Conservation (phyloP, 257 asterid genomes). For the Coffea eugenioides region DNA sequence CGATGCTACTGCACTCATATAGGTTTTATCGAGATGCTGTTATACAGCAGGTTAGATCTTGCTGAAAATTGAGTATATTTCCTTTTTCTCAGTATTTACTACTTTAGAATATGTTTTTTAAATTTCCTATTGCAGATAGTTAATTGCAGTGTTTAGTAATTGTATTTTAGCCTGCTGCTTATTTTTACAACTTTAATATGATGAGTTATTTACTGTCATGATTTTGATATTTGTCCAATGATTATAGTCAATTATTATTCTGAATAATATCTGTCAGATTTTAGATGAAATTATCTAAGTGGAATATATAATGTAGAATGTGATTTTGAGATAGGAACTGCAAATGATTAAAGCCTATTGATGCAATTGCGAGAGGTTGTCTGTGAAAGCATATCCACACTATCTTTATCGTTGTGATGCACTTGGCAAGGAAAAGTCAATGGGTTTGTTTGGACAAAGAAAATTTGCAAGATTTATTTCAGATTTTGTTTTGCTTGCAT, state of each 20-base stretch:
- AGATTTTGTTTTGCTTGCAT: too few species aligned
- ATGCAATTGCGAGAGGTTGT: neutral
- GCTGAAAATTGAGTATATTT: conserved; percentile 13
- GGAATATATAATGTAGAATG: neutral
- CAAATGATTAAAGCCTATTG: neutral
- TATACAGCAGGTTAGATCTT: conserved; percentile 68
- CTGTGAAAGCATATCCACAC: neutral
- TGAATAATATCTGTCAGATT: neutral
- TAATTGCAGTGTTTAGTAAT: neutral
- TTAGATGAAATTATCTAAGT: neutral
- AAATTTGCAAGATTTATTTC: too few species aligned
- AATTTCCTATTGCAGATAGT: neutral
- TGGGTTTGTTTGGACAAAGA: too few species aligned
- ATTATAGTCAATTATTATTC: too few species aligned
- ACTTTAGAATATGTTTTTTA: neutral
- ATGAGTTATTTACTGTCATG: too few species aligned
- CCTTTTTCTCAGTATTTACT: conserved; percentile 1
- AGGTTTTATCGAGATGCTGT: conserved; percentile 97
- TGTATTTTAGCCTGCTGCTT: neutral
- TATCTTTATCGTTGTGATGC: neutral
- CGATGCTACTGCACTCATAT: conserved; percentile 69
- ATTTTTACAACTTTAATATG: neutral
- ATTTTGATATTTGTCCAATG: neutral
- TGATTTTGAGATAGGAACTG: neutral
- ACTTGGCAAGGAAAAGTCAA: neutral